A percentile compares a stretch with the other conserved stretches of the same genome.
phyloP scores from a whole-genome alignment of 129 eudicot species.

The Flaveria ramosissima region DNA sequence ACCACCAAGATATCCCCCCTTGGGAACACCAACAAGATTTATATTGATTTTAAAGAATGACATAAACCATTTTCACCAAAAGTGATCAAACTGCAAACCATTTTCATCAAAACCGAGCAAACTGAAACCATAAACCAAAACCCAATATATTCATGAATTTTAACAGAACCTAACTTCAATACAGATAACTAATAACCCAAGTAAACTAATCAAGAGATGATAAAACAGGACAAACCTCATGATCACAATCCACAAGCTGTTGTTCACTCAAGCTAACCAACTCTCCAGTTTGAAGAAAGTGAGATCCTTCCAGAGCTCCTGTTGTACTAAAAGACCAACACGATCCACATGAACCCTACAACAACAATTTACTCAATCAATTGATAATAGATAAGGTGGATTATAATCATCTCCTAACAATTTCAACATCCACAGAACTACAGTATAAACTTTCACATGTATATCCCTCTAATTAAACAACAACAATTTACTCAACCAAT shows the following conservation, averaged over 20 bases:
- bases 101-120: too few species aligned
- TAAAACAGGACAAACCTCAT: slow-evolving; percentile 2
- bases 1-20: too few species aligned
- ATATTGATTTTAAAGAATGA: not conserved
- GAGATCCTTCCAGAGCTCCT: slow-evolving; percentile 7
- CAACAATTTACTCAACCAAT: too few species aligned
- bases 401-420: too few species aligned
- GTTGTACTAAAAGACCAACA: slow-evolving; percentile 25
- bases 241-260: slow-evolving; percentile 25
- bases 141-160: not conserved
- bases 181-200: too few species aligned
- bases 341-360: slow-evolving; percentile 21
- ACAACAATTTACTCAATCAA: not conserved
- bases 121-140: too few species aligned
- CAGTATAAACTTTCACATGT: not conserved
- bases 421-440: not conserved
- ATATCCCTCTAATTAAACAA: not conserved
- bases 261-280: slow-evolving; percentile 19
- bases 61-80: not conserved
- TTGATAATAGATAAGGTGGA: too few species aligned
- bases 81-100: too few species aligned
- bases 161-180: not conserved
- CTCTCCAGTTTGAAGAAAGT: slow-evolving; percentile 14
- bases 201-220: not conserved
- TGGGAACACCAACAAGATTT: not conserved